Evolutionary conservation across 2,329 filamentous ascomycete genomes (phyloP), one percentile per base, ranked within the genome.

Genomic region (Fusarium concolor): DNA sequence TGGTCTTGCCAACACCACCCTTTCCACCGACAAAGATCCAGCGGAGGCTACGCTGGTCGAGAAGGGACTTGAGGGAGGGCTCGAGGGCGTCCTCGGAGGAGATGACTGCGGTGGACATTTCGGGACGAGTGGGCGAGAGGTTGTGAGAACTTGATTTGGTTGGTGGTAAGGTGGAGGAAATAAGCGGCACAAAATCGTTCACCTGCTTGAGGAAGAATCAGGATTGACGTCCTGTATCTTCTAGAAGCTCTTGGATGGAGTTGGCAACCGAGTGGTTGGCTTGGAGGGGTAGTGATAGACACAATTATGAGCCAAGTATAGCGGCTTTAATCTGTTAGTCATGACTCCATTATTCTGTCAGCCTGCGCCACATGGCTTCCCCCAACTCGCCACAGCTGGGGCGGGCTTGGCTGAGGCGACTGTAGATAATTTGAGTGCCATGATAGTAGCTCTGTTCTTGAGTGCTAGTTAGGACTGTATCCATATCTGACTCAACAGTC

Each of bases 1-100:
- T 99, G 28, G 96, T 99, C 86, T 99, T 99, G 79, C 96, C 96
- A 44, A 99, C 96, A 78, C 96, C 96, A 76, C 96, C 96, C 83
- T 99, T 99, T 71, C 96, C 96, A 76, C 96, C 96, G 63, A 99
- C 96, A 76, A 99, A 99, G 82, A 99, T 97, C 96, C 96, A 99
- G 79, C 96, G 93, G 56, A 99, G 90, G 33, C 92, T 91, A 81
- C 94, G 93, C 81, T 99, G 96, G 84, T 97, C 93, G 75, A 99
- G 89, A 77, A 99, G 94, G 69, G 92, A 92, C 83, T 97, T 92
- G 76, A 99, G 92, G 52, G 92, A 93, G 46, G 96, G 94, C 84
- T 97, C 94, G 83, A 98, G 90, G 74, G 88, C 85, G 78, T 94
- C 92, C 76, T 92, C 91, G 80, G 76, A 75, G 64, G 77, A 76